Base-by-base conservation (phyloP, 2,329 filamentous ascomycete genomes). In the Ascochyta clinopodiicola region DNA sequence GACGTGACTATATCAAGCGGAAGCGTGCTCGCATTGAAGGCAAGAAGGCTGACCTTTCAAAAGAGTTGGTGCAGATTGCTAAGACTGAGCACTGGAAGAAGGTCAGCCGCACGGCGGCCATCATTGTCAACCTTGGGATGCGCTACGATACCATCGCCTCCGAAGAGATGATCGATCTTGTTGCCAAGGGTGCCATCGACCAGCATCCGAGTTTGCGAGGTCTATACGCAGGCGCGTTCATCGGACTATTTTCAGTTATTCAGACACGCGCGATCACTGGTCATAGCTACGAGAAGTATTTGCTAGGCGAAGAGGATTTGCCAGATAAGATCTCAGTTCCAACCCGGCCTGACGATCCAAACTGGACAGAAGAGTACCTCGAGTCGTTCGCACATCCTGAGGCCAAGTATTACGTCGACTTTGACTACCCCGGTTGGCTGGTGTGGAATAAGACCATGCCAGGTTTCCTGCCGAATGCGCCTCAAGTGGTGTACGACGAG, bases 1-100 rank as follows among this genome's bases (percentile, higher is more conserved):
- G 92, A 58, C 86, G 90, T 62, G 81, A 87, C 2, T 89, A 88
- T 62, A 91, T 99, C 62, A 78, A 89, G 53, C 86, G 87, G 60
- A 90, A 94, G 52, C 85, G 93, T 54, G 81, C 81, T 46, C 84
- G 85, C 56, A 92, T 98, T 4, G 95, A 99, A 75, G 81, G 83
- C 49, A 92, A 90, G 78, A 99, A 99, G 78, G 81, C 87, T 0
- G 84, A 86, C 3, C 79, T 99, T 24, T 91, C 93, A 0, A 80
- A 91, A 50, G 92, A 98, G 72, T 81, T 99, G 29, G 89, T 93
- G 4, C 85, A 89, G 56, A 79, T 89, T 56, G 90, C 92, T 1
- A 88, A 86, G 66, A 85, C 85, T 3, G 91, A 92, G 0, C 96
- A 99, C 71, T 99, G 95, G 95, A 98, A 96, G 80, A 93, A 96